These are phyloP conservation scores for Elongisporangium anandrum DNA, from an alignment of 352 stramenopile genomes.

Conservation along the genomic window DNA sequence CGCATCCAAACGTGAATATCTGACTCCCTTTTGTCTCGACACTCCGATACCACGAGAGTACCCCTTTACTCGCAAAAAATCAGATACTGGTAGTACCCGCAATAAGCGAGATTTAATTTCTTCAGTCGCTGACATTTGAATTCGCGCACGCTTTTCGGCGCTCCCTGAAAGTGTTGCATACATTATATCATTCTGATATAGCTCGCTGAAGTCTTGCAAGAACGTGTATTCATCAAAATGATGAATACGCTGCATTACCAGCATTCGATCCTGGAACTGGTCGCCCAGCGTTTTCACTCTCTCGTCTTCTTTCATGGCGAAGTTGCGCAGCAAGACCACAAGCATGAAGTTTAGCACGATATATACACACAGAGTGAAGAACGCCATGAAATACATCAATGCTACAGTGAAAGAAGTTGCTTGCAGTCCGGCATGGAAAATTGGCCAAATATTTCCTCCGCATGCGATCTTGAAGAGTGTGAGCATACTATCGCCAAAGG, in stretches of 20 bases:
- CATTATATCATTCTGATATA: conserved; percentile 74
- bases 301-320: conserved; percentile 85
- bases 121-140: conserved; percentile 48
- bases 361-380: conserved; percentile 65
- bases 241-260: conserved; percentile 72
- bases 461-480: conserved; percentile 86
- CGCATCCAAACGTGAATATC: conserved; percentile 15
- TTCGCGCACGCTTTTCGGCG: conserved; percentile 49
- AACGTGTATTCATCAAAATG: conserved; percentile 78
- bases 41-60: conserved; percentile 19
- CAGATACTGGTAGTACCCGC: conserved; percentile 53
- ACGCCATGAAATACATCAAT: conserved; percentile 68
- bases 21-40: neutral
- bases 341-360: conserved; percentile 84
- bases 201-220: conserved; percentile 67
- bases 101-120: conserved; percentile 58
- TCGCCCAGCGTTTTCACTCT: conserved; percentile 61
- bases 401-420: conserved; percentile 50
- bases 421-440: conserved; percentile 70
- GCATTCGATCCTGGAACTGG: conserved; percentile 76
- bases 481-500: conserved; percentile 78
- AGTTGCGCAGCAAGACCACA: conserved; percentile 78
- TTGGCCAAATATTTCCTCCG: conserved; percentile 75
- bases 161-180: conserved; percentile 67
- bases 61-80: conserved; percentile 69